Evolutionary conservation across 495 filamentous ascomycete genomes (phyloP), one percentile per base, ranked within the genome.

Genomic region (Rostrohypoxylon terebratum): DNA sequence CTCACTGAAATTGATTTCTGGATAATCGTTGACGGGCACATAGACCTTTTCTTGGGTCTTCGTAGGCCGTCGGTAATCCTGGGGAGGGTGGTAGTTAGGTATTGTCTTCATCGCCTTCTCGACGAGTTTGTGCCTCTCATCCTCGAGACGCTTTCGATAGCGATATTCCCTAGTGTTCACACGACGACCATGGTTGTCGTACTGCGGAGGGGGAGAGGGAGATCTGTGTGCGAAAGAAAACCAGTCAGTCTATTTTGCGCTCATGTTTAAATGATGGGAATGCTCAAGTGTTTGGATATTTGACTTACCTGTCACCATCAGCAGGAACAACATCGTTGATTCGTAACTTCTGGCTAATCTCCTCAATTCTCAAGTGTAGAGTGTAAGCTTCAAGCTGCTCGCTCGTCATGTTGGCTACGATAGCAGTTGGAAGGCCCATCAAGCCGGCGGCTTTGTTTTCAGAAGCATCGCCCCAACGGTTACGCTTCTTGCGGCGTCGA

Each of bases 1-100:
- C 94, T 93, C 97, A 99, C 96, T 98, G 93, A 98, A 99, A 92
- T 99, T 99, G 92, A 99, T 98, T 84, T 98, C 96, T 87, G 96
- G 96, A 85, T 99, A 99, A 83, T 99, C 96, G 90, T 98, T 98
- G 85, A 99, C 96, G 77, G 96, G 96, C 79, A 99, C 96, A 81
- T 99, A 99, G 90, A 99, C 95, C 88, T 98, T 99, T 89, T 99
- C 96, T 83, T 98, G 94, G 77, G 96, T 98, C 92, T 98, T 99
- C 77, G 94, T 97, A 40, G 96, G 96, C 62, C 96, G 93, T 79
- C 96, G 93, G 81, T 98, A 98, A 81, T 99, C 96, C 84, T 93
- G 90, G 44, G 96, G 96, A 75, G 96, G 94, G 80, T 97, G 92
- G 77, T 98, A 99, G 86, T 97, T 97, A 83, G 95, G 93, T 77